Percentiles rank a stretch among this genome's conserved stretches.
phyloP scores from a whole-genome alignment of 257 asterid species.

The Phtheirospermum japonicum region DNA sequence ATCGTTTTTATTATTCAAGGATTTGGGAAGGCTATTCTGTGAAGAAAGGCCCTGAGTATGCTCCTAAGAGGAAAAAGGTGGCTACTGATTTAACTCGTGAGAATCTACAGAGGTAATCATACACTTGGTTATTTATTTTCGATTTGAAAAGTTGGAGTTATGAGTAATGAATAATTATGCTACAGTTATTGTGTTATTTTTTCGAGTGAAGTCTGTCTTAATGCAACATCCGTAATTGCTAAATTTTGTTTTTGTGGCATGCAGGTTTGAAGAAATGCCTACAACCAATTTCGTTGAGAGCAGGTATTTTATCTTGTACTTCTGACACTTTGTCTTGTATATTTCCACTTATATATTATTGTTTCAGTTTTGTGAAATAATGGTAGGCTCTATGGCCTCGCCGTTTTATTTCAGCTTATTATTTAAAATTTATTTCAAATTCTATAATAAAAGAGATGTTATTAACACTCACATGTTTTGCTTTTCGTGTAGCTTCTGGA shows the following conservation, averaged over 20 bases:
- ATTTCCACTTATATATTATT: conserved; percentile 3
- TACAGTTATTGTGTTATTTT: neutral
- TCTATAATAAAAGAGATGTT: neutral
- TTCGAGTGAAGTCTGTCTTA: neutral
- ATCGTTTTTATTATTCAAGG: conserved; percentile 39
- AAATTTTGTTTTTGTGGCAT: neutral
- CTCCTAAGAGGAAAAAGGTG: conserved; percentile 91
- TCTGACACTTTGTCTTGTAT: conserved; percentile 2
- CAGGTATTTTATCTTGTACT: too few relatives aligned
- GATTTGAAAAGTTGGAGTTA: neutral
- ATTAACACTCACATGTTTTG: conserved; percentile 6
- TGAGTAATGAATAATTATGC: neutral
- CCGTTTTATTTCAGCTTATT: conserved; percentile 1
- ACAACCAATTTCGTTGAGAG: conserved; percentile 91
- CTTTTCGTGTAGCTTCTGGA: conserved; percentile 77
- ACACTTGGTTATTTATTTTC: conserved; percentile 13
- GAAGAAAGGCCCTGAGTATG: conserved; percentile 82
- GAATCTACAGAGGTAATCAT: conserved; percentile 66
- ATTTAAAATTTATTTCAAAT: neutral
- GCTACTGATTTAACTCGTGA: conserved; percentile 93
- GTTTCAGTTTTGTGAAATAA: conserved; percentile 11
- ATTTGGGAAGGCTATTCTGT: conserved; percentile 86
- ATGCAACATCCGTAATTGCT: neutral
- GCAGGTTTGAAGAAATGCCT: conserved; percentile 97
- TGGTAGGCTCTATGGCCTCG: neutral